Base-by-base conservation (phyloP, 148 eudicot genomes). In the Diospyros kaki region DNA sequence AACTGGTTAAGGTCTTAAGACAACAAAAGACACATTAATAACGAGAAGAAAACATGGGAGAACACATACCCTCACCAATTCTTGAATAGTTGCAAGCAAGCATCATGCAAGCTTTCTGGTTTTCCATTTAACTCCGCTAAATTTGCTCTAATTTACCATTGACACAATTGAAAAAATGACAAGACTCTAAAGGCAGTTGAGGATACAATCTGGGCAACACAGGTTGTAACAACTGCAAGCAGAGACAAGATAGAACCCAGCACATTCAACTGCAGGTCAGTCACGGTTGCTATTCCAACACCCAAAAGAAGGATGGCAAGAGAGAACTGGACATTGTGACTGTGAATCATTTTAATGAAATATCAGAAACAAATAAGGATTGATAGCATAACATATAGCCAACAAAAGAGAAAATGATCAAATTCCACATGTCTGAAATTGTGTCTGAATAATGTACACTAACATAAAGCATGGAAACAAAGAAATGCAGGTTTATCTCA, bases 131-230 rank as follows among this genome's bases (percentile, higher is more conserved):
- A 28, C 28, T 28, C 28, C 0, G 28, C 28, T 28, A 48, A 48
- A 48, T 48, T 4, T 4, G 52, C 52, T 48, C 8, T 8, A 48
- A 48, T 48, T 48, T 48, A 48, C 4, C 4, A 48, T 48, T 4
- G 52, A 48, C 52, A 48, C 52, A 48, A 4, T 8, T 48, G 8
- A 4, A 48, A 48, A 4, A 48, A 4, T 0, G 52, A 48, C 28
- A 28, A 28, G 28, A 48, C 8, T 4, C 0, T 48, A 48, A 48
- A 48, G 52, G 52, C 28, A 48, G 8, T 8, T 8, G 8, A 48
- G 87, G 87, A 84, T 87, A 87, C 91, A 81, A 87, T 87, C 75
- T 87, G 91, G 40, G 91, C 91, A 76, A 87, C 82, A 43, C 91
- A 87, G 53, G 91, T 87, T 64, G 91, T 87, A 67, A 85, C 64